Evolutionary conservation across 75 land plant genomes (phyloP), one percentile per base, ranked within the genome.

Genomic region (Pinus tabuliformis): DNA sequence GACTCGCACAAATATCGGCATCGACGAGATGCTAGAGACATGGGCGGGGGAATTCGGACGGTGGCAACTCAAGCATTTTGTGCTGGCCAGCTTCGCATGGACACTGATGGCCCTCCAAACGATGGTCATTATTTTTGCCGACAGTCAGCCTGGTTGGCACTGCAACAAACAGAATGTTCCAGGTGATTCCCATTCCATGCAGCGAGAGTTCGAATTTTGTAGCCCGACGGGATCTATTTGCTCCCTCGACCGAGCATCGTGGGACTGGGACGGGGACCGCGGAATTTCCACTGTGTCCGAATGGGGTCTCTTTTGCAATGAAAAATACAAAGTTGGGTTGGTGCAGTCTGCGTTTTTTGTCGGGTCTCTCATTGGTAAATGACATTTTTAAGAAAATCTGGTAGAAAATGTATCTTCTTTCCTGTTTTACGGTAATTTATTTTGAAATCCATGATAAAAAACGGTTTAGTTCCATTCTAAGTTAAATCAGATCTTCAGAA

Each of bases 241-340:
- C 70, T 81, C 78, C 18, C 21, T 84, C 76, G 83, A 79, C 54
- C 77, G 81, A 24, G 76, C 81, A 24, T 76, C 78, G 45, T 93
- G 96, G 96, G 90, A 91, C 68, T 93, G 95, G 95, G 64, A 58
- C 58, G 86, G 76, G 4, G 85, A 91, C 2, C 20, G 56, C 26
- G 85, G 81, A 1, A 33, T 77, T 62, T 94, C 95, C 37, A 92
- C 89, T 16, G 95, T 85, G 76, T 81, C 90, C 4, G 87, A 94
- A 76, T 94, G 94, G 95, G 85, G 80, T 79, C 73, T 70, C n/a
- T 80, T 79, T 57, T 92, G 97, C 70, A 90, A 80, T 2, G 74
- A 89, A 2, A 83, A 82, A 24, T 91, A 91, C 73, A 91, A 89
- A 84, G 83, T 88, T 6, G 95, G 97, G 2, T 63, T 94, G 28